These are phyloP conservation scores for Gnetum montanum DNA, from an alignment of 75 land plant genomes.

Conservation along the genomic window DNA sequence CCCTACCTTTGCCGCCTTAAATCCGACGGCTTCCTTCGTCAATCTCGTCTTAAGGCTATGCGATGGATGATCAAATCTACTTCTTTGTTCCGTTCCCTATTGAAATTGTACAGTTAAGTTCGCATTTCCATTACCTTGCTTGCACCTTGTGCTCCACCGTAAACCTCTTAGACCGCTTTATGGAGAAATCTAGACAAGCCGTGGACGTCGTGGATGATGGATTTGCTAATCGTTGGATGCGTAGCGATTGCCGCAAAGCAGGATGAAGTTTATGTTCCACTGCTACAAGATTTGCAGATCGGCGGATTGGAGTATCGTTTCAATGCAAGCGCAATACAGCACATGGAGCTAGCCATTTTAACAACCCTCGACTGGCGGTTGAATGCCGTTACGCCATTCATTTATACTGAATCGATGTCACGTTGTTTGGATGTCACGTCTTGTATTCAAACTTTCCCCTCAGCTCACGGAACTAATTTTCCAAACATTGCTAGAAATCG, in stretches of 20 bases:
- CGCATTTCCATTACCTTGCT: slow-evolving; percentile 11
- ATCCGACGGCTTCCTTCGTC: not conserved
- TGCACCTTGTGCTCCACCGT: slow-evolving; percentile 19
- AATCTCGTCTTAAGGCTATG: not conserved
- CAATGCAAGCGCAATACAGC: slow-evolving; percentile 26
- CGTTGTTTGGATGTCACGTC: not conserved
- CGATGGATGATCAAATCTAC: slow-evolving; percentile 3
- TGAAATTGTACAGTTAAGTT: slow-evolving; percentile 25
- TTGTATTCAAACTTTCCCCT: not conserved
- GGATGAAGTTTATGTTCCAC: slow-evolving; percentile 34
- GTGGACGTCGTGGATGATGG: slow-evolving; percentile 27
- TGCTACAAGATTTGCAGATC: slow-evolving; percentile 25
- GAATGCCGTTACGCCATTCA: slow-evolving; percentile 35
- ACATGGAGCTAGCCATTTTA: slow-evolving; percentile 36
- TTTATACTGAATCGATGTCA: slow-evolving; percentile 15
- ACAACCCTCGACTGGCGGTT: slow-evolving; percentile 32
- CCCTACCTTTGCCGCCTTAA: not conserved
- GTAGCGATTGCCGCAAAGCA: slow-evolving; percentile 37
- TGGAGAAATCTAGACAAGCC: slow-evolving; percentile 15
- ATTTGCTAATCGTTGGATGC: slow-evolving; percentile 29
- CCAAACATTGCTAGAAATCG: too few relatives aligned
- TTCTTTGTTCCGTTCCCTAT: not conserved
- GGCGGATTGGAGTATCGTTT: slow-evolving; percentile 16
- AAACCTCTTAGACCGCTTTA: slow-evolving; percentile 28
- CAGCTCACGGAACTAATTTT: not conserved